These are phyloP conservation scores for Leptodermis oblonga DNA, from an alignment of 257 asterid genomes.

Conservation along the genomic window DNA sequence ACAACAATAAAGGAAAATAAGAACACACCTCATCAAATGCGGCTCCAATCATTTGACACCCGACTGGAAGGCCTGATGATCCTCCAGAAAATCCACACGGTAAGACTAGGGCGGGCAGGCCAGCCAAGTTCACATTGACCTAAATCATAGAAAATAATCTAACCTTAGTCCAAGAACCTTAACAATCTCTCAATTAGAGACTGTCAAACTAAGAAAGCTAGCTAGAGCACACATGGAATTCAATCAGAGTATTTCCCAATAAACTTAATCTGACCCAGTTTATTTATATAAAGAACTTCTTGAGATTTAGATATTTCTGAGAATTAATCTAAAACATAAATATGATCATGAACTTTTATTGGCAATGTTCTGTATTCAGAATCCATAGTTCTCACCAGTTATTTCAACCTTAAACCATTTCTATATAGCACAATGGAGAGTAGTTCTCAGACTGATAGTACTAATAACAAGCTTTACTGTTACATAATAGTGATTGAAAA, in stretches of 20 bases:
- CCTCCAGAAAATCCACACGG: constrained; percentile 87
- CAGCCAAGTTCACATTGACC: constrained; percentile 98
- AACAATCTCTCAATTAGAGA: background rate
- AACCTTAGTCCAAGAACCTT: background rate
- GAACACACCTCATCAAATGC: constrained; percentile 73
- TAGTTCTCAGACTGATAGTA: background rate
- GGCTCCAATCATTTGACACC: constrained; percentile 92
- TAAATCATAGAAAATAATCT: constrained; percentile 24
- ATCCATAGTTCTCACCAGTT: background rate
- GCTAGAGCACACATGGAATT: too few relatives aligned
- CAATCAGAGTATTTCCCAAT: background rate
- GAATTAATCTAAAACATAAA: background rate
- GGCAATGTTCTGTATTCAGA: background rate
- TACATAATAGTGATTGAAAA: background rate
- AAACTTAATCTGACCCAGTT: background rate
- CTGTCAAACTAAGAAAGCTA: background rate
- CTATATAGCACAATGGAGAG: background rate
- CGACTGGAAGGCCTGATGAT: constrained; percentile 62
- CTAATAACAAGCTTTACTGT: background rate
- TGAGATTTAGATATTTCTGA: background rate
- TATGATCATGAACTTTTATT: background rate
- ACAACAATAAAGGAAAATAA: background rate
- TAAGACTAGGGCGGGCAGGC: constrained; percentile 93
- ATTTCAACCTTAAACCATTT: background rate
- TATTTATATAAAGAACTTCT: background rate